These are phyloP conservation scores for Stenogyne calaminthoides DNA, from an alignment of 305 asterid species.

Conservation along the genomic window DNA sequence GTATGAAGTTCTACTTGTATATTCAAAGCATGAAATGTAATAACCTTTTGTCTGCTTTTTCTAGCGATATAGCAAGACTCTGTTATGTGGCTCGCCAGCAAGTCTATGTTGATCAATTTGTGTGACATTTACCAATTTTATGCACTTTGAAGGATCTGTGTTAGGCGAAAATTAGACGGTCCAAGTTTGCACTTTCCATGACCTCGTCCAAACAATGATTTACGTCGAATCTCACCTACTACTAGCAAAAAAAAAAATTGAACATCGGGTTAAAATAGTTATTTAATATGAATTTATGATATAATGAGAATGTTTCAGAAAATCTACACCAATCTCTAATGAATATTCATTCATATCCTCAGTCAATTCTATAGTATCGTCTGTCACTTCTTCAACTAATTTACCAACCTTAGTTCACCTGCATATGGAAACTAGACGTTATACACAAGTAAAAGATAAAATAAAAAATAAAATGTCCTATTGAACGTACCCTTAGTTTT, in stretches of 20 bases:
- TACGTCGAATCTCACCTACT: background rate
- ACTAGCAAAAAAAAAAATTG: background rate
- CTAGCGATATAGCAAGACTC: background rate
- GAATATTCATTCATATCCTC: background rate
- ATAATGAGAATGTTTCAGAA: background rate
- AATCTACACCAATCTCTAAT: background rate
- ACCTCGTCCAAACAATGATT: background rate
- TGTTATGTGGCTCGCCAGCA: background rate
- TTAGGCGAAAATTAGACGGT: background rate
- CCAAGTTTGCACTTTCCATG: background rate
- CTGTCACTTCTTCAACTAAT: background rate
- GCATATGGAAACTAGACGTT: too few species aligned
- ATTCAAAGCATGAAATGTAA: background rate
- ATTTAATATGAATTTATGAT: background rate
- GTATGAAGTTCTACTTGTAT: too few species aligned
- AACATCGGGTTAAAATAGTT: background rate
- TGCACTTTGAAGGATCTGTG: background rate
- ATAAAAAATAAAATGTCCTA: background rate
- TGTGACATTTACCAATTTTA: background rate
- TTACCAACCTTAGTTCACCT: background rate
- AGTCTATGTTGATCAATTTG: background rate
- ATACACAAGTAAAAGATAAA: background rate
- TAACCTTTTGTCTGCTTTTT: background rate
- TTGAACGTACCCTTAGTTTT: background rate
- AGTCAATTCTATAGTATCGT: background rate